Evolutionary conservation across 2,329 filamentous ascomycete genomes (phyloP), one percentile per base, ranked within the genome.

Genomic region (Fusarium aywerte): DNA sequence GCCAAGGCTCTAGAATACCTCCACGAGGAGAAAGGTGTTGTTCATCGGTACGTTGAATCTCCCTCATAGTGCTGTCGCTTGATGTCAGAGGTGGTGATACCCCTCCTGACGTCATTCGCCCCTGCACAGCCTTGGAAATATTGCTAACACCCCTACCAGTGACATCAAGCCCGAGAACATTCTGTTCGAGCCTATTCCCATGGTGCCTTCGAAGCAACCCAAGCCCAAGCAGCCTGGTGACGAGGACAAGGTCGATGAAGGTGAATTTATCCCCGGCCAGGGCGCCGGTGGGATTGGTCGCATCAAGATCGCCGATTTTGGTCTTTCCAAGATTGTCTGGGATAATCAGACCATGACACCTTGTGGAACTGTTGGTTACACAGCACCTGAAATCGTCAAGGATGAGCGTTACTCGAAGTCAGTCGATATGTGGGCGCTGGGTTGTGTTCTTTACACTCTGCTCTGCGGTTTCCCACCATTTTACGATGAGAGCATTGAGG

Each of bases 151-250:
- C 62, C 55, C 59, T 49, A 40, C 58, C 75, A 97, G 93, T 79
- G 94, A 97, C 77, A 99, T 99, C 81, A 99, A 99, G 80, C 96
- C 96, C 0, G 96, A 99, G 80, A 99, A 99, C 75, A 89, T 99
- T 55, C 83, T 99, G 4, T 99, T 97, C 80, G 92, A 92, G 72
- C 95, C 94, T 5, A 92, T 90, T 60, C 90, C 93, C 0, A 90
- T 96, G 67, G 80, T 96, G 20, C 92, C 94, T 0, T 90, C 92
- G 7, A 95, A 90, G 76, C 83, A 89, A 53, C 93, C 92, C 2
- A 93, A 93, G 79, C 92, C 93, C 3, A 90, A 85, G 76, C 89
- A 90, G 58, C 89, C 93, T 3, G 96, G 96, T 27, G 96, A 99
- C 72, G 96, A 99, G 80, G 95, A 98, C 76, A 99, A 99, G 82